These are phyloP conservation scores for Microbotryum lychnidis-dioicae DNA, from an alignment of 1,284 basidiomycete genomes.

Conservation along the genomic window DNA sequence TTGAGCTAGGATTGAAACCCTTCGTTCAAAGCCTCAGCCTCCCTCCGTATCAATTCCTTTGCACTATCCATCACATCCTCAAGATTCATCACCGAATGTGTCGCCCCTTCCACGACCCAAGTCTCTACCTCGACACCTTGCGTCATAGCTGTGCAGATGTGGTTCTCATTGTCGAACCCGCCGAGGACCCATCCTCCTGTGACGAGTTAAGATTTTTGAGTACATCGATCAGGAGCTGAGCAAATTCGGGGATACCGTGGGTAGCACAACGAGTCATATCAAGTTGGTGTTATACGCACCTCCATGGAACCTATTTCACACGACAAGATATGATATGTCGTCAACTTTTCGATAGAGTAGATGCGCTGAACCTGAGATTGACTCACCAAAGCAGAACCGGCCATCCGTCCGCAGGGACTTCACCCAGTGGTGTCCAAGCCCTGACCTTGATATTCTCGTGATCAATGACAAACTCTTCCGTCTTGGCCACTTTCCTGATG, in stretches of 20 bases:
- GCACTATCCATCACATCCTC: no score
- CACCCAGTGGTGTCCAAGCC: neutral
- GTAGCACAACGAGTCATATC: no score
- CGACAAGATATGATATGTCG: neutral
- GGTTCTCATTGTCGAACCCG: slow-evolving; percentile 51
- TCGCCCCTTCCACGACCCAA: no score
- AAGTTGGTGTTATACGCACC: neutral
- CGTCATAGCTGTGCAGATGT: slow-evolving; percentile 54
- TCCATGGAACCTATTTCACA: neutral
- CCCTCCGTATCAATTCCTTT: no score
- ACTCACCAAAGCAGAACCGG: slow-evolving; percentile 2
- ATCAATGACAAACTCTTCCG: neutral
- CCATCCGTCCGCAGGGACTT: neutral
- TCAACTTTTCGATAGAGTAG: neutral
- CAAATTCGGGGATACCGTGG: no score
- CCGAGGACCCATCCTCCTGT: slow-evolving; percentile 59
- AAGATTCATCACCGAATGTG: no score
- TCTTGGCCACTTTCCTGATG: neutral
- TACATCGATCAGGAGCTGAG: no score
- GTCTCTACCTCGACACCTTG: slow-evolving; percentile 51
- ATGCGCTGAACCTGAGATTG: neutral
- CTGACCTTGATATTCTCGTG: neutral
- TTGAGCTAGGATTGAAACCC: no score
- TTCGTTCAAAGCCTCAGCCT: no score
- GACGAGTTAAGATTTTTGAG: no score